Evolutionary conservation across 768 basidiomycete genomes (phyloP).

Genomic region (Galerina sulciceps): DNA sequence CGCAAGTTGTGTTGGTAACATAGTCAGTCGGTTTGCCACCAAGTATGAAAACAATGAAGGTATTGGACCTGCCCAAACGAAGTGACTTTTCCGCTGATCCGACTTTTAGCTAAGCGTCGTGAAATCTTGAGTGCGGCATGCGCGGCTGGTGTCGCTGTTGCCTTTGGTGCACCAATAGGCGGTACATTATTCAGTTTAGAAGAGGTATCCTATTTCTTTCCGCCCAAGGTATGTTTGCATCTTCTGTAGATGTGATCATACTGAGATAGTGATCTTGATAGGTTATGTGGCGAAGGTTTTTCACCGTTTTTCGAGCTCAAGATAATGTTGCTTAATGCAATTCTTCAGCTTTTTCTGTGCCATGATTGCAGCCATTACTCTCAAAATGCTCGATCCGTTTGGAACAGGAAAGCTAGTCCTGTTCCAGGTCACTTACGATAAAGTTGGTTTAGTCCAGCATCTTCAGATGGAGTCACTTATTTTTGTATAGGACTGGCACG

Average conservation of each 20-base stretch:
- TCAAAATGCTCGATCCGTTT: conserved; percentile 93
- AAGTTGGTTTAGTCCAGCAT: conserved; percentile 42
- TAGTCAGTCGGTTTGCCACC: conserved; percentile 78
- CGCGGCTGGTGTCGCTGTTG: conserved; percentile 96
- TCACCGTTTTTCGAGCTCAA: conserved; percentile 25
- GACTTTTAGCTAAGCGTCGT: conserved; percentile 77
- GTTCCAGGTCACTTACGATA: conserved; percentile 90
- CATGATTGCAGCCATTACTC: conserved; percentile 93
- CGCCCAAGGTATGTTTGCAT: conserved; percentile 68
- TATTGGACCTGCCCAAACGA: conserved; percentile 22
- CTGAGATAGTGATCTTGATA: neutral
- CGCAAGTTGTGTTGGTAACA: conserved; percentile 91
- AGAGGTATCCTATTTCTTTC: conserved; percentile 97
- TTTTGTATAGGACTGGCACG: conserved; percentile 82
- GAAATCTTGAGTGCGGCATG: conserved; percentile 96
- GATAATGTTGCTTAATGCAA: conserved; percentile 27
- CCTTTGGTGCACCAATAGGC: conserved; percentile 96
- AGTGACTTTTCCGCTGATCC: neutral
- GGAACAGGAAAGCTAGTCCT: conserved; percentile 93
- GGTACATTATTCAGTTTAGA: conserved; percentile 92
- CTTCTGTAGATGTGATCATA: too few relatives aligned
- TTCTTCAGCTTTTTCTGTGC: conserved; percentile 91
- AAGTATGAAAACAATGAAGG: conserved; percentile 99
- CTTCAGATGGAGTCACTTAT: neutral
- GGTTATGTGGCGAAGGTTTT: conserved; percentile 94